Evolutionary conservation across 768 basidiomycete genomes (phyloP).

Genomic region (Candolleomyces efflorescens): DNA sequence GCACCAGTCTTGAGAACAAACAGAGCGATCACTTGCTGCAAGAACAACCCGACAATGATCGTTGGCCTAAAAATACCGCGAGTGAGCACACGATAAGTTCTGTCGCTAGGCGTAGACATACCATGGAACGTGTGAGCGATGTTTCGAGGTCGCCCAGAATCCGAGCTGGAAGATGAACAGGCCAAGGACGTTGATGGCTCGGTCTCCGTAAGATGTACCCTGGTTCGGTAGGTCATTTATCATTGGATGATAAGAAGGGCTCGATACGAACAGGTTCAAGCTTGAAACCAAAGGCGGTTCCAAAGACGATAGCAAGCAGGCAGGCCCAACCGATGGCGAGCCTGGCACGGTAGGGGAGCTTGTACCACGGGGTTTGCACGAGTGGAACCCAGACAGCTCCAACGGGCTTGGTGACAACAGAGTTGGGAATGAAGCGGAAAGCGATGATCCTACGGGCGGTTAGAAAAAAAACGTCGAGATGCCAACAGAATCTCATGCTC

Average conservation of each 20-base stretch:
- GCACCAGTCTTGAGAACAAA: conserved; percentile 85
- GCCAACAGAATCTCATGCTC: conserved; percentile 21
- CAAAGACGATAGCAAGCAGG: conserved; percentile 74
- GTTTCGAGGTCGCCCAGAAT: conserved; percentile 65
- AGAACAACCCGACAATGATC: conserved; percentile 81
- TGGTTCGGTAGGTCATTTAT: conserved; percentile 8
- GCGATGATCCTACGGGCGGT: conserved; percentile 55
- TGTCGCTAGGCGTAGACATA: conserved; percentile 23
- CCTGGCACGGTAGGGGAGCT: conserved; percentile 44
- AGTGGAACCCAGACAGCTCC: conserved; percentile 63
- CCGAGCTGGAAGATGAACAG: conserved; percentile 74
- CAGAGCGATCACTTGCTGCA: conserved; percentile 82
- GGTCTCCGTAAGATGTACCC: conserved; percentile 66
- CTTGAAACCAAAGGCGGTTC: conserved; percentile 82
- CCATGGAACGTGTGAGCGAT: conserved; percentile 70
- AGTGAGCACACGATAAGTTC: neutral
- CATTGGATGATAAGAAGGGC: conserved; percentile 2
- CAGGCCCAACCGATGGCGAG: conserved; percentile 71
- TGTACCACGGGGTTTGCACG: conserved; percentile 67
- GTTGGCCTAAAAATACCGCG: conserved; percentile 49
- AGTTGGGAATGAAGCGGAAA: conserved; percentile 80
- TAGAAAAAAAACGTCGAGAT: neutral
- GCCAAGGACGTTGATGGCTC: conserved; percentile 78
- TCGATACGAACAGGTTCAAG: conserved; percentile 47
- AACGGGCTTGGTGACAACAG: conserved; percentile 67